Percentiles rank a stretch among this genome's conserved stretches.
phyloP scores from a whole-genome alignment of 495 filamentous ascomycete species.

The Thermothielavioides terrestris region DNA sequence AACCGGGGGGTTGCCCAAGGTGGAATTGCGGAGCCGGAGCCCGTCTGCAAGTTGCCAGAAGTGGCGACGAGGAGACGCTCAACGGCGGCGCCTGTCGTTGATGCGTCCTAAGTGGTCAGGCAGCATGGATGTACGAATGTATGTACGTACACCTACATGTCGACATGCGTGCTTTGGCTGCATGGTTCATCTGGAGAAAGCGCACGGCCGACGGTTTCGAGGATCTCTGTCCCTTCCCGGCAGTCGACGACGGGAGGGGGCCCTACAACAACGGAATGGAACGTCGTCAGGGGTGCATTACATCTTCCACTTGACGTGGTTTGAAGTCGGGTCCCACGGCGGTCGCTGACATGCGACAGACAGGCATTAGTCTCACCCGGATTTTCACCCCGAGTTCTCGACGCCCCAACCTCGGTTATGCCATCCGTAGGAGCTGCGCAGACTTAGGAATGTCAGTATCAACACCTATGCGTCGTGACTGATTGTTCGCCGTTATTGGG shows the following conservation, averaged over 20 bases:
- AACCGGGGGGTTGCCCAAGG: neutral
- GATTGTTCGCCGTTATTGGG: too few relatives aligned
- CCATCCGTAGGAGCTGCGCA: too few relatives aligned
- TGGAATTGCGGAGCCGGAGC: constrained; percentile 10
- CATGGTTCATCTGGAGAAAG: constrained; percentile 12
- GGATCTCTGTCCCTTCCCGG: constrained; percentile 3
- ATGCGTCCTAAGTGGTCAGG: too few relatives aligned
- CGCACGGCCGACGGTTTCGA: constrained; percentile 6
- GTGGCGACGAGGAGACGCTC: constrained; percentile 7
- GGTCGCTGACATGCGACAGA: too few relatives aligned
- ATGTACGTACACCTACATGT: constrained; percentile 14
- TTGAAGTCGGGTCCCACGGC: too few relatives aligned
- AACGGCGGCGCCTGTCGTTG: constrained; percentile 15
- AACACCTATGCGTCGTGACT: too few relatives aligned
- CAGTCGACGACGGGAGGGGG: constrained; percentile 1
- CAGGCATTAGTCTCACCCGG: too few relatives aligned
- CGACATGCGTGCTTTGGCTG: constrained; percentile 14
- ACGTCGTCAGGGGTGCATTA: too few relatives aligned
- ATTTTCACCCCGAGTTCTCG: too few relatives aligned
- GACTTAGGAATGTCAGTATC: neutral
- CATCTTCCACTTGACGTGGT: too few relatives aligned
- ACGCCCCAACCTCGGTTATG: too few relatives aligned
- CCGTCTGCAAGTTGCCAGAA: constrained; percentile 1
- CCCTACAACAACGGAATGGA: neutral
- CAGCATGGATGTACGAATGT: too few relatives aligned